A percentile compares a stretch with the other conserved stretches of the same genome.
These are phyloP conservation scores for Lodderomyces elongisporus DNA, from an alignment of 1,139 yeast species.

Conservation along the genomic window DNA sequence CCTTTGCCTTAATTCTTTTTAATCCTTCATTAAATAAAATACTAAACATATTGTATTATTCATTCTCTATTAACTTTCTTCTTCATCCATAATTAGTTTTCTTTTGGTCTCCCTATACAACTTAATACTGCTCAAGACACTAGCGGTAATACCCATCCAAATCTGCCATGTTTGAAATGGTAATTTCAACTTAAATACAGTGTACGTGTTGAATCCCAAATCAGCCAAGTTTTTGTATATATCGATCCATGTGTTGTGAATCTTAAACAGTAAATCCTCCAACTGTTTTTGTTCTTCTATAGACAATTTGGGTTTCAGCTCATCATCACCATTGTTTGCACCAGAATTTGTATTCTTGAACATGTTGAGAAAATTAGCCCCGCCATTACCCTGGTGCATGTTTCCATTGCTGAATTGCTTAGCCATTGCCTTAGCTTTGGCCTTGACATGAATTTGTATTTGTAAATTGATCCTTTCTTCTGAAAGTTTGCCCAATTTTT, in stretches of 20 bases:
- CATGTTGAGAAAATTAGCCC: background rate
- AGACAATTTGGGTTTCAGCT: no score
- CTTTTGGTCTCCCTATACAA: constrained; percentile 38
- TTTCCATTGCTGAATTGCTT: constrained; percentile 21
- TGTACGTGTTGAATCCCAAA: constrained; percentile 39
- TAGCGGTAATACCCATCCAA: constrained; percentile 46
- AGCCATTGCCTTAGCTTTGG: constrained; percentile 33
- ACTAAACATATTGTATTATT: no score
- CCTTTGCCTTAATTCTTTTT: no score
- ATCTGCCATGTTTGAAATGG: constrained; percentile 44
- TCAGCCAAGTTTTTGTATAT: constrained; percentile 39
- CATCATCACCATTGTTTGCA: constrained; percentile 8
- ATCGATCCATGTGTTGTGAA: constrained; percentile 38
- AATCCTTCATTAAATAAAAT: no score
- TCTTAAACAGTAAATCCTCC: constrained; percentile 34
- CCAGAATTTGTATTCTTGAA: constrained; percentile 2
- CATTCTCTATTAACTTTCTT: no score
- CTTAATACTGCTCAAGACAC: constrained; percentile 35
- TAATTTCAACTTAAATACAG: constrained; percentile 36
- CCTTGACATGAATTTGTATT: constrained; percentile 37
- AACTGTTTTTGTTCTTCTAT: constrained; percentile 21
- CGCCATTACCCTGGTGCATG: background rate
- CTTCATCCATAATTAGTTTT: constrained; percentile 17
- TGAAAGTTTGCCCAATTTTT: constrained; percentile 31
- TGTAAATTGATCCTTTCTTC: constrained; percentile 42